Percentiles rank a stretch among this genome's conserved stretches.
phyloP scores from a whole-genome alignment of 345 rosid species.

The Populus tremula region DNA sequence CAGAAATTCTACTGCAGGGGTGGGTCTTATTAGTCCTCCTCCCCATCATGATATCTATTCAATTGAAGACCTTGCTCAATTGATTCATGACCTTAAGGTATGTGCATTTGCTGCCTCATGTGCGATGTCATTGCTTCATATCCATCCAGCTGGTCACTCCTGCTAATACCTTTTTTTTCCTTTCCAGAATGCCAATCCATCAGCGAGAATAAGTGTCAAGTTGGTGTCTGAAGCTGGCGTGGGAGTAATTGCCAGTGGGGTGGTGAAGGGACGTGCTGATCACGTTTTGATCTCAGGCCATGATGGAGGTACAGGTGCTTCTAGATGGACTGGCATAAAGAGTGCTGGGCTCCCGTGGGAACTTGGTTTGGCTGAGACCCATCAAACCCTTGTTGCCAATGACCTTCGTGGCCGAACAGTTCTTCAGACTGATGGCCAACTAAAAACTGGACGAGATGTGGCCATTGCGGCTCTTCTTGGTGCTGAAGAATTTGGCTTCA shows the following conservation, averaged over 20 bases:
- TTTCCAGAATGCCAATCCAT: slow-evolving; percentile 86
- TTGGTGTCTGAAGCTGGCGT: slow-evolving; percentile 99
- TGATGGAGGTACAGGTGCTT: slow-evolving; percentile 99
- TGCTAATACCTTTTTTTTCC: slow-evolving; percentile 8
- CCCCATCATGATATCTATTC: slow-evolving; percentile 99
- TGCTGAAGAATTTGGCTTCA: slow-evolving; percentile 99
- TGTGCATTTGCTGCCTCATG: background rate
- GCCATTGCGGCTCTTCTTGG: slow-evolving; percentile 98
- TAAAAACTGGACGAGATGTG: slow-evolving; percentile 98
- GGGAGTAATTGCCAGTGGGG: slow-evolving; percentile 99
- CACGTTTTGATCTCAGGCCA: slow-evolving; percentile 97
- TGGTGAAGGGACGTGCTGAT: slow-evolving; percentile 99
- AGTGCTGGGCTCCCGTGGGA: slow-evolving; percentile 99
- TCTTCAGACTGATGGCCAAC: slow-evolving; percentile 98
- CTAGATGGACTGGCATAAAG: slow-evolving; percentile 99
- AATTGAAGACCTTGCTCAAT: slow-evolving; percentile 97
- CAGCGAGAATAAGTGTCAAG: slow-evolving; percentile 90
- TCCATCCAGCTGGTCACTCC: background rate
- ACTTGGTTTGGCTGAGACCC: slow-evolving; percentile 98
- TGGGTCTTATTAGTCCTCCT: slow-evolving; percentile 98
- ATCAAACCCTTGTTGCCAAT: slow-evolving; percentile 97
- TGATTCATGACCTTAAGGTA: slow-evolving; percentile 99
- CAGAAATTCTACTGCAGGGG: slow-evolving; percentile 96
- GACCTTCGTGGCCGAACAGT: slow-evolving; percentile 98
- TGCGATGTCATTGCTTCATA: background rate